phyloP scores from a whole-genome alignment of 2,329 filamentous ascomycete species.

The Aschersonia sp. region DNA sequence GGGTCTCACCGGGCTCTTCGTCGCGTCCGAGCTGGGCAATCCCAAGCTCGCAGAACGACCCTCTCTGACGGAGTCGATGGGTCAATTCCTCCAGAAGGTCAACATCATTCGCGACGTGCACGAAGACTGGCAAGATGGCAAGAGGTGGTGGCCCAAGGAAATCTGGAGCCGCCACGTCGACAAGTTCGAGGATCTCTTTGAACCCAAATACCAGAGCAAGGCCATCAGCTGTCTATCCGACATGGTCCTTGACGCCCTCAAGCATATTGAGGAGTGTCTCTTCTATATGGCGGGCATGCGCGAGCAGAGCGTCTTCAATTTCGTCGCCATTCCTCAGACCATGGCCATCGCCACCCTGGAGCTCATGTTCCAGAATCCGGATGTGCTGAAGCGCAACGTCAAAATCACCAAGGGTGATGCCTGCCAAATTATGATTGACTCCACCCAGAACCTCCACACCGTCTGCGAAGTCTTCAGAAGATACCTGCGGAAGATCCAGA shows the following conservation, averaged over 20 bases:
- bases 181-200: slow-evolving; percentile 79
- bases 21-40: slow-evolving; percentile 76
- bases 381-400: slow-evolving; percentile 72
- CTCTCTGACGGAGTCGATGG: slow-evolving; percentile 86
- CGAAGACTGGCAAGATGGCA: slow-evolving; percentile 76
- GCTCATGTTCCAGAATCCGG: slow-evolving; percentile 79
- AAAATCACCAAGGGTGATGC: slow-evolving; percentile 96
- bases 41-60: slow-evolving; percentile 65
- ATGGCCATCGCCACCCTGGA: slow-evolving; percentile 97
- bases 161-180: slow-evolving; percentile 95
- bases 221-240: slow-evolving; percentile 81
- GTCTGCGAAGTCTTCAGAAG: slow-evolving; percentile 70
- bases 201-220: slow-evolving; percentile 59
- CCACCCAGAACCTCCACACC: slow-evolving; percentile 73
- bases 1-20: slow-evolving; percentile 79
- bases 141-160: slow-evolving; percentile 89
- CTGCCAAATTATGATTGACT: slow-evolving; percentile 81
- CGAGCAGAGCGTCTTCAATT: slow-evolving; percentile 98
- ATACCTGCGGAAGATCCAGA: slow-evolving; percentile 69
- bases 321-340: slow-evolving; percentile 86
- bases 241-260: slow-evolving; percentile 83
- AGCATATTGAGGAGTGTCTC: slow-evolving; percentile 82
- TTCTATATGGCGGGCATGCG: slow-evolving; percentile 92
- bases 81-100: slow-evolving; percentile 91
- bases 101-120: slow-evolving; percentile 95